These are phyloP conservation scores for Colletotrichum salicis DNA, from an alignment of 2,329 filamentous ascomycete species.

Conservation along the genomic window DNA sequence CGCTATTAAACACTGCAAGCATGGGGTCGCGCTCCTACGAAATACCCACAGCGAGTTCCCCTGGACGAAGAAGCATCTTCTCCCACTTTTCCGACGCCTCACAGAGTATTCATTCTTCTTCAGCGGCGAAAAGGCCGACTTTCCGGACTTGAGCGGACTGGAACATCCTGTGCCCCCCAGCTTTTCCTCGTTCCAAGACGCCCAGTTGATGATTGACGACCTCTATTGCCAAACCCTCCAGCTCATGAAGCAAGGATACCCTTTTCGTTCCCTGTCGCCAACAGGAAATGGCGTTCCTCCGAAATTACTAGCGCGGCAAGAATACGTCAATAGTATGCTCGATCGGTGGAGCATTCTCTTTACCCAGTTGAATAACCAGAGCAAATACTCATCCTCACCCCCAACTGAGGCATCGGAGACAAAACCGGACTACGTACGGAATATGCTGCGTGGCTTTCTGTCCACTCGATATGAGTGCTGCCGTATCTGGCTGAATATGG, in stretches of 20 bases:
- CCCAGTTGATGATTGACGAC: slow-evolving; percentile 46
- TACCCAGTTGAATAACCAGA: slow-evolving; percentile 44
- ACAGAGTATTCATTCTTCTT: slow-evolving; percentile 26
- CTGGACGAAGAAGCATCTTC: slow-evolving; percentile 27
- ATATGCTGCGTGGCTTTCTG: slow-evolving; percentile 15
- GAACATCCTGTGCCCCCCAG: slow-evolving; percentile 21
- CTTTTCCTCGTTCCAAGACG: slow-evolving; percentile 39
- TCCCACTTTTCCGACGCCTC: slow-evolving; percentile 22
- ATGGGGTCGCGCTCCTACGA: slow-evolving; percentile 26
- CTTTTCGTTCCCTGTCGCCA: slow-evolving; percentile 40
- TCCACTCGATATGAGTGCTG: slow-evolving; percentile 30
- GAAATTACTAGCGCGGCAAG: neutral
- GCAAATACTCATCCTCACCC: slow-evolving; percentile 44
- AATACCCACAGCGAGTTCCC: slow-evolving; percentile 22
- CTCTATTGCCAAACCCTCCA: slow-evolving; percentile 42
- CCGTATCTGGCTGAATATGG: slow-evolving; percentile 40
- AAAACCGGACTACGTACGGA: slow-evolving; percentile 31
- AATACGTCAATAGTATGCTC: slow-evolving; percentile 14
- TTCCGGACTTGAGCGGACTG: slow-evolving; percentile 35
- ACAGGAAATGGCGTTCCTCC: neutral
- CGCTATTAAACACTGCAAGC: slow-evolving; percentile 29
- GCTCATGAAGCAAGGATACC: slow-evolving; percentile 44
- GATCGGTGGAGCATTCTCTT: slow-evolving; percentile 24
- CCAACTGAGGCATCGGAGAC: slow-evolving; percentile 38
- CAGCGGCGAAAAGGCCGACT: slow-evolving; percentile 27